Conservation (phyloP, 78 protist genomes). For the Emiliania huxleyi region DNA sequence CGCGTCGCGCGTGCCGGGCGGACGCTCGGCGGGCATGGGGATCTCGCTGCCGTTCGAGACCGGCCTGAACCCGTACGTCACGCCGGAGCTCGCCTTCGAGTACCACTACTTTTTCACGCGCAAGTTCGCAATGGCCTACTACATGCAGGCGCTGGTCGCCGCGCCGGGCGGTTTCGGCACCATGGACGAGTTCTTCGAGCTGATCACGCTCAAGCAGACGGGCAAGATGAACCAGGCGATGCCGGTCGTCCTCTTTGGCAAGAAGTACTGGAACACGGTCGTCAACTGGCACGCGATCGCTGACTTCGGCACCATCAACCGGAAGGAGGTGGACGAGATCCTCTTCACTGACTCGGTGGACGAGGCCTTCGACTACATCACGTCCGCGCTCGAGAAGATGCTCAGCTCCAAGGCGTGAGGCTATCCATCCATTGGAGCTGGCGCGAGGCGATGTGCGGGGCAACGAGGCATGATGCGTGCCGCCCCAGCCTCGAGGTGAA, state of each 20-base stretch:
- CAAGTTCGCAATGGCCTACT: constrained; percentile 50
- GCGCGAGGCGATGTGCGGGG: too few species aligned
- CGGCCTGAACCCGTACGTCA: constrained; percentile 46
- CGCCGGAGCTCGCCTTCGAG: constrained; percentile 44
- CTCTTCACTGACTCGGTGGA: constrained; percentile 48
- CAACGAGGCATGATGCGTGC: too few species aligned
- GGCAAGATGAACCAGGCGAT: constrained; percentile 13
- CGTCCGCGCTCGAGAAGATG: too few species aligned
- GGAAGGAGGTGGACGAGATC: constrained; percentile 6
- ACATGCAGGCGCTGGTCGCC: constrained; percentile 30
- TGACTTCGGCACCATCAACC: constrained; percentile 20
- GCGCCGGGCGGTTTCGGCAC: constrained; percentile 63
- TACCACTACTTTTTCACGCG: constrained; percentile 63
- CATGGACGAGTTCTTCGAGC: constrained; percentile 57
- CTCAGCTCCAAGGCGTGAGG: too few species aligned
- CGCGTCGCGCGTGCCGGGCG: too few species aligned
- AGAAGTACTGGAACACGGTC: constrained; percentile 41
- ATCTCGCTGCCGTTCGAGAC: constrained; percentile 60
- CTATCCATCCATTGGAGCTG: too few species aligned
- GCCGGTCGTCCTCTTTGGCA: constrained; percentile 48
- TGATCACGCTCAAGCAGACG: constrained; percentile 54
- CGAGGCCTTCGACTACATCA: constrained; percentile 29
- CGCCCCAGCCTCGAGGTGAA: too few species aligned
- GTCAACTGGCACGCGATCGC: constrained; percentile 36
- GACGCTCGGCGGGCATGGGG: constrained; percentile 37